phyloP scores from a whole-genome alignment of 2,329 filamentous ascomycete genomes.

The Alternaria triticimaculans region DNA sequence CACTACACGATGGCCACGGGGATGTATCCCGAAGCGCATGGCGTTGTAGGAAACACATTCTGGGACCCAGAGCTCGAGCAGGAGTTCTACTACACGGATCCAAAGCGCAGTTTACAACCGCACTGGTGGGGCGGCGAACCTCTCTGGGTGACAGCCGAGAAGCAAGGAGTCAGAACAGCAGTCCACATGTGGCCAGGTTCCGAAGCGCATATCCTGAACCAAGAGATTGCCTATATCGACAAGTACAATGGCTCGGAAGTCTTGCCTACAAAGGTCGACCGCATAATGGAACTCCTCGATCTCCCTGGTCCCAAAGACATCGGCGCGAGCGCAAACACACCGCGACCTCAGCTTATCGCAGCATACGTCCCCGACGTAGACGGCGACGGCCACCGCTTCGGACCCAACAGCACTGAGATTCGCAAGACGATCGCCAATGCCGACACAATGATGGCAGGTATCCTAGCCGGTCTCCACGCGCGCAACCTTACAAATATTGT shows the following conservation, averaged over 20 bases:
- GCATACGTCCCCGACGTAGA: conserved; percentile 96
- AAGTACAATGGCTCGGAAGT: conserved; percentile 80
- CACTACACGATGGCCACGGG: conserved; percentile 95
- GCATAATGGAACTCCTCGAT: conserved; percentile 84
- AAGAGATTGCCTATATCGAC: conserved; percentile 82
- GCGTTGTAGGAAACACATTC: conserved; percentile 91
- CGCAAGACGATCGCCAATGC: conserved; percentile 76
- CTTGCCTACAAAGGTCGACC: conserved; percentile 75
- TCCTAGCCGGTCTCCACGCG: conserved; percentile 77
- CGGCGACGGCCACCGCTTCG: conserved; percentile 82
- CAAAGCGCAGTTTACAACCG: conserved; percentile 74
- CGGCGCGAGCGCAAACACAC: conserved; percentile 54
- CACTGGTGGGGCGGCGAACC: conserved; percentile 98
- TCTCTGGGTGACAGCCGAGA: conserved; percentile 91
- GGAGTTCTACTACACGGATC: conserved; percentile 88
- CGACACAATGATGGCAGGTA: conserved; percentile 78
- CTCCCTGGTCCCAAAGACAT: conserved; percentile 73
- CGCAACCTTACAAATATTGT: conserved; percentile 89
- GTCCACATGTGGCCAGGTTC: conserved; percentile 99
- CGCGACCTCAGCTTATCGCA: conserved; percentile 87
- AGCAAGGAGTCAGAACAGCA: conserved; percentile 76
- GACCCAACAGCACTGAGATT: conserved; percentile 95
- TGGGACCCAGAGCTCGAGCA: conserved; percentile 81
- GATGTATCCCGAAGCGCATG: conserved; percentile 89
- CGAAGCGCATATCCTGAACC: conserved; percentile 80